Base-by-base conservation (phyloP, 1,284 basidiomycete genomes). In the Pholiota adiposa region DNA sequence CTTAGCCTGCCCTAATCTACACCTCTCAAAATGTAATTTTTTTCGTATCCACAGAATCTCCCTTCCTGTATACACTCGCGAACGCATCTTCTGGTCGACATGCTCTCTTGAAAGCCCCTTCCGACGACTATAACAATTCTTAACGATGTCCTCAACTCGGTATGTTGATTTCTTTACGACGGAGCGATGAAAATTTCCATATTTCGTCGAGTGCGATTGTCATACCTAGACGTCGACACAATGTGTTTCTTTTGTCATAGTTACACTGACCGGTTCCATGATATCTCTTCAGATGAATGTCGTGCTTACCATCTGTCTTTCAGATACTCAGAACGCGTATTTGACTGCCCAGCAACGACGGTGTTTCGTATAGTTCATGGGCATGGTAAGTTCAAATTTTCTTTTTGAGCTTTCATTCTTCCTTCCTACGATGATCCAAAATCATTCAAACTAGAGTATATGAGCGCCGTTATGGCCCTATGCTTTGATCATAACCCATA, bases 361-460 rank as follows among this genome's bases (percentile, higher is more conserved):
- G 29, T 4, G 29, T 5, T 31, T 5, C 46, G 14, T 16, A 16
- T 1, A n/a, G 1, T 27, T 21, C 6, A 50, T 55, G 16, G 41
- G 40, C 41, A 34, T 27, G 21, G 48, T 60, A 27, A 25, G 50
- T 44, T 27, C 54, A 43, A 41, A 58, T 59, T 27, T 16, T n/a
- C 14, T 53, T 12, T 31, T 4, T 36, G 12, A 21, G 19, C 31
- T 4, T 55, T 52, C 50, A 56, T 66, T 51, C 25, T 21, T 7
- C 40, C 34, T 41, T 61, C 23, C 43, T 51, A 60, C 71, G 86
- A 89, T 89, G 89, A 90, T 75, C 65, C 73, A 69, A 77, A 75
- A 77, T 72, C 75, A 82, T 88, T 89, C 89, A 92, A 92, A 92
- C 89, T 92, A 92, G 89, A 91, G 89, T 92, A 87, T 90, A 79